Evolutionary conservation across 495 filamentous ascomycete species (phyloP), one percentile per base, ranked within the genome.

Genomic region (Oleoguttula mirabilis): DNA sequence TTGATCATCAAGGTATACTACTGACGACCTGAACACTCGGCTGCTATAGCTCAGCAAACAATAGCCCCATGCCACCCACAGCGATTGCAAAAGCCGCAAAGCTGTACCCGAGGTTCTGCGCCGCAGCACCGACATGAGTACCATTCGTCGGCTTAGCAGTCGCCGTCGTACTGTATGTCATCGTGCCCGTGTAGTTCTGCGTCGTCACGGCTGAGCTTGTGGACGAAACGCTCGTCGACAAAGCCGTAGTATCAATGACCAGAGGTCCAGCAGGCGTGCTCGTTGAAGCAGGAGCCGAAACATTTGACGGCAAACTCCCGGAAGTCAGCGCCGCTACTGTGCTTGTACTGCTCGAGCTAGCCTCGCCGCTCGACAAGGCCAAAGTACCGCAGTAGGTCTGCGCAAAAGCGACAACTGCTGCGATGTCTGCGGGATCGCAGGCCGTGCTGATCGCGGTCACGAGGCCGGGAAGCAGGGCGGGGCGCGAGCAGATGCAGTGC

Each of bases 401-500:
- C 2, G 42, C 48, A 32, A 51, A 39, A 22, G 36, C 48, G 31
- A 25, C 32, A 25, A 45, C 20, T 4, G 42, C 42, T 1, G 43
- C 42, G 14, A 36, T 25, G 14, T 51, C 48, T 12, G 23, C 25
- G 17, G 43, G 42, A 7, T 12, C 8, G 39, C 49, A 52, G 7
- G 27, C 37, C 15, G 20, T 24, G 20, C 38, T 7, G 15, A 51
- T 34, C 19, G 48, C 41, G 15, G 34, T 7, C 15, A 12, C 7
- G 10, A 51, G 7, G 22, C 28, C 24, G 2, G 24, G 21, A 23
- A 45, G 20, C 12, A 51, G n/a, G 10, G 11, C 21, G 2, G 36
- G 41, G 23, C 36, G 40, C 17, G 31, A 31, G 48, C 48, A 51
- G 31, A 51, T 36, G 48, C 48, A 51, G 2, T 41, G 27, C 11